Base-by-base conservation (phyloP, 1,284 basidiomycete species). In the Apiotrichum sp. region DNA sequence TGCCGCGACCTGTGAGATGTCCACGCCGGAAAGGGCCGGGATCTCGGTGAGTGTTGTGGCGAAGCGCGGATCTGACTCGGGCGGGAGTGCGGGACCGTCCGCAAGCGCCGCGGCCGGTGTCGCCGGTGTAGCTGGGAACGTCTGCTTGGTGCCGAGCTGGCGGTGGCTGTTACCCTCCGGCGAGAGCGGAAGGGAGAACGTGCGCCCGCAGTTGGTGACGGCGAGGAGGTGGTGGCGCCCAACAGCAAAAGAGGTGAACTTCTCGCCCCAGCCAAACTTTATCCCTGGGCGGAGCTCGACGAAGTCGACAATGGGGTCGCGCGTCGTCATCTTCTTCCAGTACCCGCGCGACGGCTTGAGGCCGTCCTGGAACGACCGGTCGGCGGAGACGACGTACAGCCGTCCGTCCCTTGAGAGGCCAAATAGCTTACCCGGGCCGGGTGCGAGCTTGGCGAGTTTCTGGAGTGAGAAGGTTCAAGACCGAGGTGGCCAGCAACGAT, bases 161-260 rank as follows among this genome's bases (percentile, higher is more conserved):
- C 90, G 89, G 71, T 86, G 84, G 0, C 81, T 78, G 75, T 98
- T 97, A n/a, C 86, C 92, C 7, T 82, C 76, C 52, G 84, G 82
- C 59, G 84, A 84, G 47, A 90, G 80, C 0, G 93, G 88, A 59
- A 89, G 84, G 0, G 85, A 83, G 69, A 89, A 93, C 2, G 87
- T 84, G 50, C 89, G 84, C 2, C 92, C 92, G 46, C 82, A 78
- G 32, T 84, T 88, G 3, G 92, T 92, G 10, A 95, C 77, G 0
- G 89, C 91, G 14, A 97, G 82, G 6, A 97, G 78, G 71, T 98
- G 93, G 67, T 89, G 83, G 22, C 79, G 74, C 7, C 93, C 93
- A 1, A 86, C 82, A 1, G 84, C 81, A 31, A 95, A 84, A 2
- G 84, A 84, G 0, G 81, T 74, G 69, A 92, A 86, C 63, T 81